Evolutionary conservation across 2,329 filamentous ascomycete species (phyloP).

Genomic region (Diplodia sapinea): DNA sequence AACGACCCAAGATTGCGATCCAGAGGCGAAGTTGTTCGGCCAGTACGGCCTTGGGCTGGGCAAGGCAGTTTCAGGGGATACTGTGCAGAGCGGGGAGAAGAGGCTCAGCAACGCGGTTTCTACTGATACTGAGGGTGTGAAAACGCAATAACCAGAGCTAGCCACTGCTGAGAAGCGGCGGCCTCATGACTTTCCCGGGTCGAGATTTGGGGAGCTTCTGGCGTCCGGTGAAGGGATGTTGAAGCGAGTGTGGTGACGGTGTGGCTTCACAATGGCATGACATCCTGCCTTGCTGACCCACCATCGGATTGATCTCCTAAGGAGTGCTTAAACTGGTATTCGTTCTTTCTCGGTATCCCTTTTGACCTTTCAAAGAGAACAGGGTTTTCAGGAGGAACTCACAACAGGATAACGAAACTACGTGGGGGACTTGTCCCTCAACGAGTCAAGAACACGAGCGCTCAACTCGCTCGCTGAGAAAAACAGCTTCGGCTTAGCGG

Average conservation of each 20-base stretch:
- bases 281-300: not conserved
- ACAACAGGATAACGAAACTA: not conserved
- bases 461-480: not conserved
- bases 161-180: constrained; percentile 13
- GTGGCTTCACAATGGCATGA: not conserved
- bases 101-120: constrained; percentile 4
- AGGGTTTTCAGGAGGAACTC: not conserved
- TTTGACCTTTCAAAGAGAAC: not conserved
- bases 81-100: not conserved
- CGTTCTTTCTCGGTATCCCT: not conserved
- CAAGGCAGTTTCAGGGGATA: constrained; percentile 3
- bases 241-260: constrained; percentile 10
- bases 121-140: not conserved
- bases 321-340: not conserved
- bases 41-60: not conserved
- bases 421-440: not conserved
- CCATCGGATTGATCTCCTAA: not conserved
- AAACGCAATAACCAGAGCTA: constrained; percentile 17
- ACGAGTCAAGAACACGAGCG: not conserved
- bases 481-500: not conserved
- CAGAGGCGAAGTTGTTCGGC: not conserved
- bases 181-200: constrained; percentile 4
- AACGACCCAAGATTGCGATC: not conserved
- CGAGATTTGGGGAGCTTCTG: constrained; percentile 10
- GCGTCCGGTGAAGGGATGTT: not conserved